Evolutionary conservation across 164 flowering plant genomes (phyloP).

Genomic region (Berberis vulgaris): DNA sequence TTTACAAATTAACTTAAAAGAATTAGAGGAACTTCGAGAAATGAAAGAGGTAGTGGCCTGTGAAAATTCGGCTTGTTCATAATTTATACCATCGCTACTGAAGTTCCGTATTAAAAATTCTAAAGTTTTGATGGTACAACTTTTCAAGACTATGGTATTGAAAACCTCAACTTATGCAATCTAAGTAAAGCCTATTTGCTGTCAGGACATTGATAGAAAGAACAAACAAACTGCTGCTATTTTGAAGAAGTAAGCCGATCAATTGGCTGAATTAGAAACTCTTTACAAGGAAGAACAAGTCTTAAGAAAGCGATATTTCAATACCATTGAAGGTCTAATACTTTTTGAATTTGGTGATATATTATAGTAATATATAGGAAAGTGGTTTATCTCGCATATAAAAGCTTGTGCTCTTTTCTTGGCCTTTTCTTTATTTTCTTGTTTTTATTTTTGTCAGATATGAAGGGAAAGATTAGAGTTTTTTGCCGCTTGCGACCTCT

Average conservation of each 20-base stretch:
- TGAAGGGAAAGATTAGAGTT: constrained; percentile 97
- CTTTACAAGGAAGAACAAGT: constrained; percentile 93
- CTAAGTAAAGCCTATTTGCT: constrained; percentile 5
- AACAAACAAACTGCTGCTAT: constrained; percentile 97
- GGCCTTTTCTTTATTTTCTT: too few species aligned
- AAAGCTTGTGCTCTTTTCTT: too few species aligned
- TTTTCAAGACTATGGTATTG: too few species aligned
- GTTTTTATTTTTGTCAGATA: constrained; percentile 39
- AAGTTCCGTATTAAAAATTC: too few species aligned
- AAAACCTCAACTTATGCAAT: not conserved
- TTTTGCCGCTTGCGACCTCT: constrained; percentile 86
- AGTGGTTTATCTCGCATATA: too few species aligned
- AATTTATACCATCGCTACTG: too few species aligned
- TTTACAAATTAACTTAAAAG: constrained; percentile 61
- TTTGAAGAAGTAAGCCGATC: constrained; percentile 86
- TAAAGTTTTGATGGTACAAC: too few species aligned
- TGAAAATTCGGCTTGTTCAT: not conserved
- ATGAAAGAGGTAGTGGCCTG: constrained; percentile 78
- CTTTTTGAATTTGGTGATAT: not conserved
- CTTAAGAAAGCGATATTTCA: constrained; percentile 83
- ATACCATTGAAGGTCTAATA: constrained; percentile 78
- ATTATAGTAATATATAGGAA: too few species aligned
- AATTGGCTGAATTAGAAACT: constrained; percentile 71
- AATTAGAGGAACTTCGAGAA: constrained; percentile 83
- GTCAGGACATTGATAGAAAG: constrained; percentile 90